phyloP scores from a whole-genome alignment of 2,329 filamentous ascomycete genomes.

The Mariannaea elegans region DNA sequence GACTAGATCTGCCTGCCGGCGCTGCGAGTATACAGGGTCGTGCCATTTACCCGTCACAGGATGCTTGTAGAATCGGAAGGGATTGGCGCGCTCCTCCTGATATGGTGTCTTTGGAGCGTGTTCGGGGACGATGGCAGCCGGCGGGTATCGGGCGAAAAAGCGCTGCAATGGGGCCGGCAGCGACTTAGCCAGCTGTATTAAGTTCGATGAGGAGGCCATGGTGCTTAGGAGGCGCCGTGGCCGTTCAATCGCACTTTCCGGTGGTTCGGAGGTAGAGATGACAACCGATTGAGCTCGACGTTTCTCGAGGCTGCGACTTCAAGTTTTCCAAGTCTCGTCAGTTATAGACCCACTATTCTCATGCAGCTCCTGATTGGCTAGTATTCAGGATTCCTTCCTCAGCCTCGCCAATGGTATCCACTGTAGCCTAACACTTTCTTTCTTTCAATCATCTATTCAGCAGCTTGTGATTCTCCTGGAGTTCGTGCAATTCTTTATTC shows the following conservation, averaged over 20 bases:
- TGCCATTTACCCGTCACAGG: slow-evolving; percentile 83
- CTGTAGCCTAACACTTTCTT: slow-evolving; percentile 10
- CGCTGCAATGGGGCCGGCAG: slow-evolving; percentile 81
- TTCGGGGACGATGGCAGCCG: slow-evolving; percentile 65
- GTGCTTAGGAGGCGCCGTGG: slow-evolving; percentile 28
- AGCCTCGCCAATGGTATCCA: slow-evolving; percentile 32
- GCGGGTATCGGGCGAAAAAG: slow-evolving; percentile 92
- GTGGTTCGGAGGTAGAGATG: slow-evolving; percentile 3
- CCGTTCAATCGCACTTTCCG: slow-evolving; percentile 28
- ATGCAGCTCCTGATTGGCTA: slow-evolving; percentile 26
- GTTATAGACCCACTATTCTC: not conserved
- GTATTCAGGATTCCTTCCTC: not conserved
- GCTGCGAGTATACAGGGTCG: slow-evolving; percentile 81
- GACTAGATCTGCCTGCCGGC: slow-evolving; percentile 89
- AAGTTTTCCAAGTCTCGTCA: slow-evolving; percentile 30
- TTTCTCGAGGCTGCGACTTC: slow-evolving; percentile 33
- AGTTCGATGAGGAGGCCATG: slow-evolving; percentile 51
- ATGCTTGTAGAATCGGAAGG: slow-evolving; percentile 84
- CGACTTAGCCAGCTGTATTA: slow-evolving; percentile 70
- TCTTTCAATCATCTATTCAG: slow-evolving; percentile 13
- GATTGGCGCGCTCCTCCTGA: slow-evolving; percentile 72
- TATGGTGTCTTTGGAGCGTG: slow-evolving; percentile 57
- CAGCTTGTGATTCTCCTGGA: slow-evolving; percentile 1
- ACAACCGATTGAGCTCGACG: slow-evolving; percentile 2
- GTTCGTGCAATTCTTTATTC: not conserved